These are phyloP conservation scores for Saturnispora galanensis DNA, from an alignment of 805 yeast species.

Conservation along the genomic window DNA sequence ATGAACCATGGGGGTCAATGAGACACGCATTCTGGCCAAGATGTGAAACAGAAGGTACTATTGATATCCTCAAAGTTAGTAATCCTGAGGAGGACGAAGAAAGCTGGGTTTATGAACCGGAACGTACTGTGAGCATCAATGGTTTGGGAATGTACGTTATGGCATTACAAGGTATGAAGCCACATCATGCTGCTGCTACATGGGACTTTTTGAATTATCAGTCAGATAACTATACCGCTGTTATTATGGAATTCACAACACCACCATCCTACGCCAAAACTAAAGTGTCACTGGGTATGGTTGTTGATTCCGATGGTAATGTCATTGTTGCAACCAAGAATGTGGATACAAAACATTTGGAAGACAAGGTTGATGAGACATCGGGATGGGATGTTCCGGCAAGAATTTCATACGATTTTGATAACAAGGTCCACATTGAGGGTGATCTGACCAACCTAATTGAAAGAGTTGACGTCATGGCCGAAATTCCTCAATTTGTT, in stretches of 20 bases:
- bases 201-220: constrained; percentile 95
- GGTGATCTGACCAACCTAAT: constrained; percentile 58
- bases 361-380: constrained; percentile 53
- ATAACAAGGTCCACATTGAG: constrained; percentile 35
- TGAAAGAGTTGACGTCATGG: constrained; percentile 96
- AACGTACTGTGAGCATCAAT: constrained; percentile 22
- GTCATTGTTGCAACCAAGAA: constrained; percentile 51
- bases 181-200: constrained; percentile 95
- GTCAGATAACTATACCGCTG: constrained; percentile 60
- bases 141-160: constrained; percentile 74
- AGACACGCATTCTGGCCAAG: constrained; percentile 97
- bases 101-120: constrained; percentile 3
- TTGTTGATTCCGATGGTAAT: constrained; percentile 55
- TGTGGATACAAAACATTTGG: constrained; percentile 53
- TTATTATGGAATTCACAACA: constrained; percentile 92
- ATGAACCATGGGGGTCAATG: constrained; percentile 95
- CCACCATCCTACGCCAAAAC: constrained; percentile 83
- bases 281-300: constrained; percentile 69
- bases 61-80: constrained; percentile 27
- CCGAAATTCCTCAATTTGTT: constrained; percentile 89
- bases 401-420: constrained; percentile 43
- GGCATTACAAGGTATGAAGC: constrained; percentile 99
- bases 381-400: constrained; percentile 91
- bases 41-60: constrained; percentile 56
- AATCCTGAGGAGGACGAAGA: constrained; percentile 12